A percentile compares a stretch with the other conserved stretches of the same genome.
phyloP scores from a whole-genome alignment of 768 basidiomycete species.

The Pleurotus sapidus region DNA sequence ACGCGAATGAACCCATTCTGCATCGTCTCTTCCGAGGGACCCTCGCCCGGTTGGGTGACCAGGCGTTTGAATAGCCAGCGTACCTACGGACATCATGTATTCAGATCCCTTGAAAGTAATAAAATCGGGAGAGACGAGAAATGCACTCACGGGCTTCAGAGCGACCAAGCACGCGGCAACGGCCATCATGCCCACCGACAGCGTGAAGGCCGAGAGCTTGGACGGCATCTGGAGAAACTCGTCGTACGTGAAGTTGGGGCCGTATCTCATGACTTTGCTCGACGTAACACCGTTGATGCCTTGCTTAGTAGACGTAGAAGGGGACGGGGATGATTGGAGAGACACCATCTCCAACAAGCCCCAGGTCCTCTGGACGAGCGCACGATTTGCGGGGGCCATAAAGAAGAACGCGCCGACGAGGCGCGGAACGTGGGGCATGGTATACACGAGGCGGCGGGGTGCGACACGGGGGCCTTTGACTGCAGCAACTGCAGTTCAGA shows the following conservation, averaged over 20 bases:
- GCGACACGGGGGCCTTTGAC: slow-evolving; percentile 10
- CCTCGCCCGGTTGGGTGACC: slow-evolving; percentile 53
- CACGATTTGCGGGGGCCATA: slow-evolving; percentile 38
- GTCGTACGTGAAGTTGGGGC: slow-evolving; percentile 70
- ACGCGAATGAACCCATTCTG: slow-evolving; percentile 58
- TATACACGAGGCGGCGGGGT: slow-evolving; percentile 30
- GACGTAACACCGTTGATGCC: slow-evolving; percentile 1
- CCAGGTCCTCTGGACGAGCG: slow-evolving; percentile 45
- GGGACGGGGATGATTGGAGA: neutral
- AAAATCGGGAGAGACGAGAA: neutral
- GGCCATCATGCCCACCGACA: slow-evolving; percentile 30
- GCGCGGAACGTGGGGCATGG: slow-evolving; percentile 28
- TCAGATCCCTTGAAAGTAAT: neutral
- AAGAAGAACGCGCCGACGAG: slow-evolving; percentile 34
- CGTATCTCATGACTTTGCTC: slow-evolving; percentile 45
- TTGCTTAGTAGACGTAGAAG: neutral
- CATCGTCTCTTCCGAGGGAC: slow-evolving; percentile 61
- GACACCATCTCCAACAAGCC: slow-evolving; percentile 39
- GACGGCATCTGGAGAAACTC: slow-evolving; percentile 55
- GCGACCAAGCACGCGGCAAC: slow-evolving; percentile 19
- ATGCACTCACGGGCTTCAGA: slow-evolving; percentile 36
- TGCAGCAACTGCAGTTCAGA: neutral
- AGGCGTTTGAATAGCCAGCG: slow-evolving; percentile 54
- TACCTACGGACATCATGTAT: slow-evolving; percentile 30
- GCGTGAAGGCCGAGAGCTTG: slow-evolving; percentile 33